A percentile compares a stretch with the other conserved stretches of the same genome.
Evolutionary conservation across 2,329 filamentous ascomycete genomes (phyloP).

Genomic region (Epichloe uncinata): DNA sequence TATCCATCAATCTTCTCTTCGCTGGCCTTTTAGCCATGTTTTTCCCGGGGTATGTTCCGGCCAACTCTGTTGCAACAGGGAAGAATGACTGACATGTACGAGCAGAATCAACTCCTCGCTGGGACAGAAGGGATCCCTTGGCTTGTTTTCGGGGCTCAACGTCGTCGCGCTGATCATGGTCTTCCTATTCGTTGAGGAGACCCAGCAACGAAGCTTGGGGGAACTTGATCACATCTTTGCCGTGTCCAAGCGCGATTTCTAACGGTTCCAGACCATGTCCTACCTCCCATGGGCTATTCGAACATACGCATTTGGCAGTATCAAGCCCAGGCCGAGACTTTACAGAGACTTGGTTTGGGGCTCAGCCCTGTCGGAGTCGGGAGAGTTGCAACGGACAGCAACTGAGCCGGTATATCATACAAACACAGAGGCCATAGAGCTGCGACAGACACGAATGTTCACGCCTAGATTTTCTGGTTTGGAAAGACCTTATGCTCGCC

Average conservation of each 20-base stretch:
- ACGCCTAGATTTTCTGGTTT: not conserved
- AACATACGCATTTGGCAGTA: conserved; percentile 12
- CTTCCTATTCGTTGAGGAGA: conserved; percentile 31
- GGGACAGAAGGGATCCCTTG: conserved; percentile 23
- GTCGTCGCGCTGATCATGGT: conserved; percentile 31
- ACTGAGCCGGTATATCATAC: not conserved
- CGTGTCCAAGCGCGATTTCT: conserved; percentile 24
- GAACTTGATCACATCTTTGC: conserved; percentile 27
- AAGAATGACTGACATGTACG: too few relatives aligned
- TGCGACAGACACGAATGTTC: not conserved
- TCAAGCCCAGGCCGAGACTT: conserved; percentile 15
- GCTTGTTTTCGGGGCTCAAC: conserved; percentile 34
- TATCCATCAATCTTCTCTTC: conserved; percentile 33
- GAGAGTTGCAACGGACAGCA: conserved; percentile 1
- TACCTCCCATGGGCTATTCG: conserved; percentile 24
- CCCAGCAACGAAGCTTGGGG: conserved; percentile 25
- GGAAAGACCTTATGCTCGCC: not conserved
- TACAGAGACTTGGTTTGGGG: conserved; percentile 23
- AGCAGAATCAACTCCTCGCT: conserved; percentile 11
- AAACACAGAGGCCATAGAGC: not conserved
- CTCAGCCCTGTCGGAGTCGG: not conserved
- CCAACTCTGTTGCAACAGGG: not conserved
- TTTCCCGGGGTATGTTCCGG: conserved; percentile 18
- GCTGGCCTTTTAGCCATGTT: conserved; percentile 31
- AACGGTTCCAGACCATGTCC: conserved; percentile 19